These are phyloP conservation scores for Leishmania guyanensis DNA, from an alignment of 208 protist genomes.

Conservation along the genomic window DNA sequence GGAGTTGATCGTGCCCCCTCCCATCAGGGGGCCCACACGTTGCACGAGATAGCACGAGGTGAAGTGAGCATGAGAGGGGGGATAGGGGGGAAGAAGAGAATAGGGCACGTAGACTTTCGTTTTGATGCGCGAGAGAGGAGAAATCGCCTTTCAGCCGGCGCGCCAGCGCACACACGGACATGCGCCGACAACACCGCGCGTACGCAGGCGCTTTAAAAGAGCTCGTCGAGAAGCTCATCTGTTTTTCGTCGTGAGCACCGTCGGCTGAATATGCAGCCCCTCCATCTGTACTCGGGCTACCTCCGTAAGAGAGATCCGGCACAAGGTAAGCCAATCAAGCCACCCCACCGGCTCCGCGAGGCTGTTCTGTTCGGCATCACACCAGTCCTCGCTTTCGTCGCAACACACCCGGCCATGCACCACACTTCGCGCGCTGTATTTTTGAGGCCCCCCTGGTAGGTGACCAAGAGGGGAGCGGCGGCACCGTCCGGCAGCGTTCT, in stretches of 20 bases:
- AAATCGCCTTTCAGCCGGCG: background rate
- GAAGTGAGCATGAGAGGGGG: background rate
- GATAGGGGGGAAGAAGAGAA: background rate
- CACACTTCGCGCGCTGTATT: slow-evolving; percentile 9
- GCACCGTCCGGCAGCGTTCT: background rate
- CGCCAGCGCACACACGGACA: background rate
- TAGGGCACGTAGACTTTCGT: background rate
- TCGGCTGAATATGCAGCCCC: slow-evolving; percentile 29
- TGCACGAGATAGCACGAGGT: too few species aligned
- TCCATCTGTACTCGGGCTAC: slow-evolving; percentile 34
- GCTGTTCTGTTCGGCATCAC: slow-evolving; percentile 41
- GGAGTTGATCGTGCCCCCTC: background rate
- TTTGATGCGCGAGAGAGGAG: background rate
- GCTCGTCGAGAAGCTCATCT: slow-evolving; percentile 55
- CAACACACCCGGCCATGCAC: slow-evolving; percentile 34
- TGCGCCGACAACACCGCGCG: background rate
- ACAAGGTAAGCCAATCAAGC: slow-evolving; percentile 39
- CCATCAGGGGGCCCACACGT: too few species aligned
- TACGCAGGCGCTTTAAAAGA: slow-evolving; percentile 35
- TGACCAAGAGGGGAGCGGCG: background rate
- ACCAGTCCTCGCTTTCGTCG: slow-evolving; percentile 49
- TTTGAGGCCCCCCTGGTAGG: slow-evolving; percentile 3
- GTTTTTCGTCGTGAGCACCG: slow-evolving; percentile 17
- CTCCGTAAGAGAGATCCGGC: slow-evolving; percentile 39
- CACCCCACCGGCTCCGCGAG: slow-evolving; percentile 42